These are phyloP conservation scores for Camellia japonica DNA, from an alignment of 148 eudicot species.

Conservation along the genomic window DNA sequence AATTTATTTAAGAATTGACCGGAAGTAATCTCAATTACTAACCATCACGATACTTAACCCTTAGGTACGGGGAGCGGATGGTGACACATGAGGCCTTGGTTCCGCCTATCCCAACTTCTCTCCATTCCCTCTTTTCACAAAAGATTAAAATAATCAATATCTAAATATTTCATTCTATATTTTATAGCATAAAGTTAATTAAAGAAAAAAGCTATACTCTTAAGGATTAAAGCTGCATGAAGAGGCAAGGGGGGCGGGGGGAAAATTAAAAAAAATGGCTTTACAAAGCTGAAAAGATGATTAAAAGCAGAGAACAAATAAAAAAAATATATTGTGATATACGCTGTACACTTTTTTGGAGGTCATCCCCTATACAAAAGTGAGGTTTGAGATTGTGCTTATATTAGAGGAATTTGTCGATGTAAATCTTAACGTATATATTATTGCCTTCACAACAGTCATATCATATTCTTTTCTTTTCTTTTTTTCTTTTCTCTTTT, in stretches of 20 bases:
- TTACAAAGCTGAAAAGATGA: not conserved
- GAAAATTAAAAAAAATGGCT: not conserved
- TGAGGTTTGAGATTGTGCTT: too few relatives aligned
- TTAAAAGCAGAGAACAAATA: not conserved
- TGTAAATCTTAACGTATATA: too few relatives aligned
- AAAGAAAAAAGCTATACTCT: not conserved
- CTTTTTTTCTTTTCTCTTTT: too few relatives aligned
- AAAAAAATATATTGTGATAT: not conserved
- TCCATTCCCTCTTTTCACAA: not conserved
- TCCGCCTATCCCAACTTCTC: not conserved
- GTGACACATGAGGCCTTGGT: not conserved
- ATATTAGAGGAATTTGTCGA: too few relatives aligned
- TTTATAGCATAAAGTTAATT: not conserved
- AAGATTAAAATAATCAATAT: not conserved
- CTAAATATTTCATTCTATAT: not conserved
- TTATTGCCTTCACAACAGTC: too few relatives aligned
- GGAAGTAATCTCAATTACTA: too few relatives aligned
- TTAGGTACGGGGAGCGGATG: too few relatives aligned
- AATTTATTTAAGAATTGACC: too few relatives aligned
- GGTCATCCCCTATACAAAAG: too few relatives aligned
- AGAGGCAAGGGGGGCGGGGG: not conserved
- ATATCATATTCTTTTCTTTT: too few relatives aligned
- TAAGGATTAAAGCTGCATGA: constrained; percentile 1
- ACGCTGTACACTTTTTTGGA: too few relatives aligned
- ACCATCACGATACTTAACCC: too few relatives aligned